Base-by-base conservation (phyloP, 2,329 filamentous ascomycete genomes). In the Xylaria hypoxylon region DNA sequence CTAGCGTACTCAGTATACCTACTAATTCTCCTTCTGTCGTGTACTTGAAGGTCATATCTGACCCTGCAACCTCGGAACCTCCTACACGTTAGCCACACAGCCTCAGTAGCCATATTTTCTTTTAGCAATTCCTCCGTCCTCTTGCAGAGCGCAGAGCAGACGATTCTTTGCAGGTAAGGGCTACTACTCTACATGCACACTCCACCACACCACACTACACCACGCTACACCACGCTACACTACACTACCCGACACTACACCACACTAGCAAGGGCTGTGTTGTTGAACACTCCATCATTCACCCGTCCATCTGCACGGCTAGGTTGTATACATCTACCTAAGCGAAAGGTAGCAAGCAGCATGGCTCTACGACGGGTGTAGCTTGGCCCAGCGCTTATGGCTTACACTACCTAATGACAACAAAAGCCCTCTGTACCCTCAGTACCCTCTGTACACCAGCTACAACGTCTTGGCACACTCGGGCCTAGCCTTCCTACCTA, bases 81-180 rank as follows among this genome's bases (percentile, higher is more conserved):
- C 67, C 64, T 66, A 53, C 50, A 66, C 33, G 45, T 58, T 62
- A 59, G 35, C 50, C 53, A 33, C 64, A 69, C 65, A 69, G 68
- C 68, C 68, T 62, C 68, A 63, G 17, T 38, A 59, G 35, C 51
- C 47, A 64, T 31, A 8, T 22, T 68, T 59, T 33, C 55, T 69
- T 69, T 63, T 31, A 68, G 68, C 61, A 60, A 65, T 57, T 65
- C 3, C 65, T 63, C 68, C 65, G 62, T 44, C 15, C 51, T 62
- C 52, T 62, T 65, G 65, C 64, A 65, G 61, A 50, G 28, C 24
- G 48, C 38, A 60, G 53, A 66, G 44, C 7, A 35, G 19, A 22
- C 26, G 35, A 57, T 33, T 55, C 31, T 40, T 28, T 60, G 50
- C 62, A 48, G 62, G 50, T 64, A 60, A 42, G 24, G 52, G 35